A percentile compares a stretch with the other conserved stretches of the same genome.
Conservation (phyloP, 179 eudicot genomes). For the Patellifolia procumbens region DNA sequence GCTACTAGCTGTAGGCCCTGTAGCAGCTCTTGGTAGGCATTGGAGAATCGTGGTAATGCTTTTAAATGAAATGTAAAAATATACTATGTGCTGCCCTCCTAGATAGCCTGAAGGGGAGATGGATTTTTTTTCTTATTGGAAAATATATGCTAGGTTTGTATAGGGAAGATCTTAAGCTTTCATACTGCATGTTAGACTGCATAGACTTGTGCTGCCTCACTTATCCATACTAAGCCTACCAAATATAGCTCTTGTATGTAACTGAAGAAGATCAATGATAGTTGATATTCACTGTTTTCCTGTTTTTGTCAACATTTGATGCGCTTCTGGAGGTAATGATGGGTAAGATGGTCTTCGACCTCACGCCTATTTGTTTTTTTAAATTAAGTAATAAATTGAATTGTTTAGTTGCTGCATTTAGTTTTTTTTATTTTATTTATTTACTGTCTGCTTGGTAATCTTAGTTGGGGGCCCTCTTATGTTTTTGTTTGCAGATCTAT, state of each 20-base stretch:
- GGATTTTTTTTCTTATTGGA: neutral
- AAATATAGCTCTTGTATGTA: neutral
- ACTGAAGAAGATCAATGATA: neutral
- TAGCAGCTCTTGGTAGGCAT: neutral
- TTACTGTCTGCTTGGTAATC: neutral
- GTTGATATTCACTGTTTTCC: neutral
- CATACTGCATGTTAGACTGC: conserved; percentile 2
- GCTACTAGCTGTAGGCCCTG: neutral
- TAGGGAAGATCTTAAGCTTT: neutral
- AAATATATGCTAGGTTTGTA: neutral
- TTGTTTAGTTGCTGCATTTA: neutral
- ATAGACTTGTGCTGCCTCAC: neutral
- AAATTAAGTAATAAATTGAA: neutral
- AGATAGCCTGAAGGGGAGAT: neutral
- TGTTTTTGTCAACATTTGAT: neutral
- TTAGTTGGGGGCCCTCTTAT: conserved; percentile 8
- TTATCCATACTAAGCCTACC: neutral
- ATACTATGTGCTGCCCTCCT: neutral
- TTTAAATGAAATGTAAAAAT: neutral
- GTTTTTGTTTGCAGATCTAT: conserved; percentile 50
- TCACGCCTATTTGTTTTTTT: neutral
- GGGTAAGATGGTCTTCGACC: neutral
- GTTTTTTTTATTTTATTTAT: neutral
- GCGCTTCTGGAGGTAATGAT: neutral
- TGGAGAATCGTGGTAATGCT: neutral